phyloP scores from a whole-genome alignment of 169 alveolate genomes.

The Fabrea salina region DNA sequence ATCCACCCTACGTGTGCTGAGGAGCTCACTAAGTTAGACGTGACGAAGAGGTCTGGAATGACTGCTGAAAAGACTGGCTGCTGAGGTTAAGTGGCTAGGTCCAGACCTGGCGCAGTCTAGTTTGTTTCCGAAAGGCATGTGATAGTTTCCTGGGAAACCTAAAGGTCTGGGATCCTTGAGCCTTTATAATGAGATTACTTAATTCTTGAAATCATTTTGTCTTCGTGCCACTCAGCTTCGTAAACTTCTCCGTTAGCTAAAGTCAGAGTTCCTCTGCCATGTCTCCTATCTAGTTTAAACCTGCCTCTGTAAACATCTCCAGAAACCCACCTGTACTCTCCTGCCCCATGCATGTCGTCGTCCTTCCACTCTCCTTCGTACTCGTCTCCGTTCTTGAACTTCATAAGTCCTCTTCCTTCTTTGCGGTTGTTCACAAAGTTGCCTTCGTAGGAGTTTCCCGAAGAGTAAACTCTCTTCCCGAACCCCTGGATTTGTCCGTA shows the following conservation, averaged over 20 bases:
- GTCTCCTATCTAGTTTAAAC: conserved; percentile 59
- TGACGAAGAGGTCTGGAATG: conserved; percentile 86
- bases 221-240: conserved; percentile 32
- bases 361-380: conserved; percentile 85
- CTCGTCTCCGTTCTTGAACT: conserved; percentile 81
- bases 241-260: conserved; percentile 9
- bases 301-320: conserved; percentile 79
- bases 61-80: conserved; percentile 90
- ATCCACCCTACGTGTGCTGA: conserved; percentile 99
- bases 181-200: no score
- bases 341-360: conserved; percentile 83
- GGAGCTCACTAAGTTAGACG: conserved; percentile 75
- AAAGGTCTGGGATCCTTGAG: no score
- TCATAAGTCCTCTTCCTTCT: conserved; percentile 54
- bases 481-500: conserved; percentile 74
- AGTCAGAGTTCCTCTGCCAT: conserved; percentile 29
- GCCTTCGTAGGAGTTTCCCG: conserved; percentile 59
- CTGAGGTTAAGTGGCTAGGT: conserved; percentile 79
- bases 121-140: conserved; percentile 4
- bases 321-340: conserved; percentile 74
- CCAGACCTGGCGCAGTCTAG: conserved; percentile 30
- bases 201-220: conserved; percentile 8
- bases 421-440: conserved; percentile 4
- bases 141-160: neutral
- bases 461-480: conserved; percentile 57